Base-by-base conservation (phyloP, 2,329 filamentous ascomycete genomes). In the Diplodia mutila region DNA sequence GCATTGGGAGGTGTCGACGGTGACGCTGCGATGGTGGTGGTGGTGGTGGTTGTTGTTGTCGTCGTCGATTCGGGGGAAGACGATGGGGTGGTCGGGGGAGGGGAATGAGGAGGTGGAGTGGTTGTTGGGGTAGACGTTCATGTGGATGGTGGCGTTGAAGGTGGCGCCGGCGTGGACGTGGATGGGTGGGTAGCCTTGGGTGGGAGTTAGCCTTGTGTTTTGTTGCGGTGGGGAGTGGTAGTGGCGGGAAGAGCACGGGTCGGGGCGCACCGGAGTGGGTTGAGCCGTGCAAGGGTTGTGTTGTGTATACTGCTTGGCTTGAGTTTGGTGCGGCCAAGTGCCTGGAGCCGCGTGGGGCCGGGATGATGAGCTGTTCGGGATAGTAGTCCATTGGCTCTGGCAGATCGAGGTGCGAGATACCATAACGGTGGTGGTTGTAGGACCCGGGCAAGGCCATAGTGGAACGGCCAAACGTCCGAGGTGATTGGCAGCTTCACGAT, bases 121-220 rank as follows among this genome's bases (percentile, higher is more conserved):
- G 34, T n/a, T n/a, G 42, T 32, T 32, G 27, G 21, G 39, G 57
- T 48, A 49, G 23, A 61, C 23, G 57, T 61, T 21, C 39, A 48
- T 18, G 57, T 61, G 57, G 57, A 61, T 49, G 25, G 39, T 61
- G 23, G 27, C 57, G 42, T 42, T 29, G 25, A 53, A 14, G 14
- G 51, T 61, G 32, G 55, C 55, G 57, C 57, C 57, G 14, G 57
- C 25, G 39, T 61, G 57, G 57, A 61, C n/a, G 57, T 61, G 39
- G 57, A 61, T 48, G 37, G 37, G 37, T n/a, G 57, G 57, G 57
- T 32, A 46, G 39, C 21, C 57, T 37, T 39, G 53, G 12, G 2
- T 1, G 23, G 32, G n/a, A n/a, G 52, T 54, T n/a, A 21, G 29
- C 18, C 2, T 5, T 8, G 18, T 42, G 34, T 25, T 23, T 18